phyloP scores from a whole-genome alignment of 2,329 filamentous ascomycete genomes.

The Orbilia javanica region DNA sequence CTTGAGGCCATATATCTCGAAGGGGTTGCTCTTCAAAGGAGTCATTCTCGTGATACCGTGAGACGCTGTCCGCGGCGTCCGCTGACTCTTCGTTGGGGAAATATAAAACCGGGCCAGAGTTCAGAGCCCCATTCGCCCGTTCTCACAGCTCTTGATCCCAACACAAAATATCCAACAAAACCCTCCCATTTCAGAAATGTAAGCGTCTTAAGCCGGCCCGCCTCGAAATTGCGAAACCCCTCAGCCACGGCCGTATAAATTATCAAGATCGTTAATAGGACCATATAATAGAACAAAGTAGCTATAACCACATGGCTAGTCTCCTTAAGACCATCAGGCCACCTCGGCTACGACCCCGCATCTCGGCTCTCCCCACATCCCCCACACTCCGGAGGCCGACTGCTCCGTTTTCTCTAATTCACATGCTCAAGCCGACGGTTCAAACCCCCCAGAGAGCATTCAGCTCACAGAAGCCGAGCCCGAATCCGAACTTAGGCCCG shows the following conservation, averaged over 20 bases:
- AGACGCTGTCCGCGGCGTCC: constrained; percentile 36
- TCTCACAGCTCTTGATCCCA: constrained; percentile 14
- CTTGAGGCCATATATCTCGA: not conserved
- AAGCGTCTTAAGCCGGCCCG: not conserved
- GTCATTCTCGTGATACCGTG: not conserved
- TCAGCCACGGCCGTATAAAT: not conserved
- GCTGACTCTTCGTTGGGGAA: not conserved
- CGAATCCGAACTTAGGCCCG: constrained; percentile 1
- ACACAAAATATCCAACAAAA: constrained; percentile 54
- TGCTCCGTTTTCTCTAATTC: constrained; percentile 9
- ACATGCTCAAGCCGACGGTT: constrained; percentile 16
- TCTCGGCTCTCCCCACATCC: constrained; percentile 28
- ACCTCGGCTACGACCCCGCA: constrained; percentile 18
- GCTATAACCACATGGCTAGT: constrained; percentile 29
- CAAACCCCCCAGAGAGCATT: constrained; percentile 15
- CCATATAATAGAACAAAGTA: not conserved
- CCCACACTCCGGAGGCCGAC: constrained; percentile 7
- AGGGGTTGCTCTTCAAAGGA: not conserved
- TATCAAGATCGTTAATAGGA: constrained; percentile 2
- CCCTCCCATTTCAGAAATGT: not conserved
- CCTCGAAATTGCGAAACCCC: constrained; percentile 22
- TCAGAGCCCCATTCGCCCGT: not conserved
- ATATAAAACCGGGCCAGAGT: constrained; percentile 32
- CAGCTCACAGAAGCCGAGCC: constrained; percentile 30
- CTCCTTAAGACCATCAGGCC: constrained; percentile 34